Conservation (phyloP, 2,329 filamentous ascomycete species). For the Pseudocercospora fuligena region DNA sequence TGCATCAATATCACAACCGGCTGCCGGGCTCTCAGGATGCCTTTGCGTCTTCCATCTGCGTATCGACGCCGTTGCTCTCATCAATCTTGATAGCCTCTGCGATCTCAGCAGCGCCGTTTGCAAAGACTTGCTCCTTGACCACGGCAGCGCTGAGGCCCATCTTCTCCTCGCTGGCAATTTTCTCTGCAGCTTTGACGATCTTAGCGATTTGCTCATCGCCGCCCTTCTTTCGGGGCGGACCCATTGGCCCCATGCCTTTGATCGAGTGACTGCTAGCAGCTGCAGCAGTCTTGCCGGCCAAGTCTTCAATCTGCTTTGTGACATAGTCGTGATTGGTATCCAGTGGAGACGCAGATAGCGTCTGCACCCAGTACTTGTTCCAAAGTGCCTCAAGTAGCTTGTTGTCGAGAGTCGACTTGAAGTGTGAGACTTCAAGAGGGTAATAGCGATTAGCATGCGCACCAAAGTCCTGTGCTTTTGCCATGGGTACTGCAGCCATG, state of each 20-base stretch:
- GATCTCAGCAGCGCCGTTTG: constrained; percentile 26
- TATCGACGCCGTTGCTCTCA: constrained; percentile 35
- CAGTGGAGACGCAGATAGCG: constrained; percentile 85
- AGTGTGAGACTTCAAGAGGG: constrained; percentile 86
- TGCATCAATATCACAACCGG: not conserved
- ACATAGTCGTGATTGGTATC: constrained; percentile 92
- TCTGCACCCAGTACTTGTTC: constrained; percentile 99
- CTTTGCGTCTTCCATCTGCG: constrained; percentile 38
- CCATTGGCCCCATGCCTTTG: constrained; percentile 23
- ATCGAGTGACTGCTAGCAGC: constrained; percentile 36
- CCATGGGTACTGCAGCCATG: constrained; percentile 81
- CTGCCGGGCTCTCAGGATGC: constrained; percentile 7
- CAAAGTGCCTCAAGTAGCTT: constrained; percentile 86
- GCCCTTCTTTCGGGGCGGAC: constrained; percentile 36
- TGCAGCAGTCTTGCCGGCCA: constrained; percentile 74
- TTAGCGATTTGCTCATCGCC: constrained; percentile 61
- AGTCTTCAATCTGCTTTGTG: constrained; percentile 88
- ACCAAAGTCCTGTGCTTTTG: constrained; percentile 94
- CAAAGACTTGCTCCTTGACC: constrained; percentile 68
- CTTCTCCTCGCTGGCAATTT: constrained; percentile 65
- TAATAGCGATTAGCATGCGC: constrained; percentile 92
- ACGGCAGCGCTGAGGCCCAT: constrained; percentile 66
- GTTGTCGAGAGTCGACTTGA: constrained; percentile 88
- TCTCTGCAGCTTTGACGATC: constrained; percentile 64
- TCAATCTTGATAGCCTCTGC: constrained; percentile 24